phyloP scores from a whole-genome alignment of 148 eudicot genomes.

The Chenopodium berlandieri region DNA sequence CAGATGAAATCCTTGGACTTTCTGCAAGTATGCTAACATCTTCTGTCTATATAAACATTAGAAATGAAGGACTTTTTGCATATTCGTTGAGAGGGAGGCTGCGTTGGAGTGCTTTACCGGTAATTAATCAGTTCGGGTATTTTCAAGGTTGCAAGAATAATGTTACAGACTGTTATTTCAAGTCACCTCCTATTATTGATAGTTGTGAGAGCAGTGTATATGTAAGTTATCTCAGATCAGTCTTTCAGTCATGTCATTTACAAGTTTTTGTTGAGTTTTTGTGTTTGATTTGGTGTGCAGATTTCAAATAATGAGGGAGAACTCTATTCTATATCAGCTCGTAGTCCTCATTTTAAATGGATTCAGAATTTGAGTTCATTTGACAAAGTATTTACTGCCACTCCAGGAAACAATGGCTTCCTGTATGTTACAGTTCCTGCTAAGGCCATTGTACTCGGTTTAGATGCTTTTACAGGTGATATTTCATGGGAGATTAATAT shows the following conservation, averaged over 20 bases:
- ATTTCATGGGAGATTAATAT: constrained; percentile 66
- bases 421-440: constrained; percentile 62
- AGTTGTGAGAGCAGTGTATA: constrained; percentile 85
- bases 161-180: constrained; percentile 60
- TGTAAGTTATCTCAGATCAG: constrained; percentile 41
- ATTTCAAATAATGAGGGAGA: constrained; percentile 80
- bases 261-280: too few species aligned
- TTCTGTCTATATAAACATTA: constrained; percentile 56
- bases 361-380: constrained; percentile 67
- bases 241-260: background rate
- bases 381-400: constrained; percentile 42
- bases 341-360: constrained; percentile 67
- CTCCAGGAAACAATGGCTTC: constrained; percentile 79
- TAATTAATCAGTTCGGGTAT: constrained; percentile 59
- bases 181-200: constrained; percentile 67
- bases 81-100: constrained; percentile 53
- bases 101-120: constrained; percentile 64
- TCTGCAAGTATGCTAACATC: constrained; percentile 60
- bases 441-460: constrained; percentile 52
- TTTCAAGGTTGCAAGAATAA: constrained; percentile 79
- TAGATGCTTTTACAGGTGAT: constrained; percentile 65
- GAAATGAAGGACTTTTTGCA: constrained; percentile 63
- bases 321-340: constrained; percentile 59
- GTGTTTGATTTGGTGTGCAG: constrained; percentile 37
- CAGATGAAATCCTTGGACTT: constrained; percentile 68